Percentiles rank a stretch among this genome's conserved stretches.
Evolutionary conservation across 2,329 filamentous ascomycete species (phyloP).

Genomic region (Cercospora berteroae): DNA sequence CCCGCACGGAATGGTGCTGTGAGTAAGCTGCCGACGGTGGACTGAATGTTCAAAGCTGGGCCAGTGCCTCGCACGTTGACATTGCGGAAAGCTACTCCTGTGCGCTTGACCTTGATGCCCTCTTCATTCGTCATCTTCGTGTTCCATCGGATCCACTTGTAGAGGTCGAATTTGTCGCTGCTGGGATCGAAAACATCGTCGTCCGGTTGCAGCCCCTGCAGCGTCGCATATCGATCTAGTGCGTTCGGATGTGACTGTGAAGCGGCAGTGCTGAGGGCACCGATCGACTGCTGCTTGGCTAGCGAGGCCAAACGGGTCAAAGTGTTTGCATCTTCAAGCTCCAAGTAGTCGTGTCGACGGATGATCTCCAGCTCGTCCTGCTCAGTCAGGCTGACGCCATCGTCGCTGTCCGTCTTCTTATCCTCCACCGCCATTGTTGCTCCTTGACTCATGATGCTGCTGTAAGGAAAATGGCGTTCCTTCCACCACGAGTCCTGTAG

Average conservation of each 20-base stretch:
- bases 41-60: slow-evolving; percentile 65
- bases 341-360: background rate
- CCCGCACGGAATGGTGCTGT: slow-evolving; percentile 47
- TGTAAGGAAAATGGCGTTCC: background rate
- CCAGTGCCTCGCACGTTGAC: slow-evolving; percentile 62
- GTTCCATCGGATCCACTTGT: slow-evolving; percentile 9
- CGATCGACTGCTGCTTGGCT: background rate
- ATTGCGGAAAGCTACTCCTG: slow-evolving; percentile 62
- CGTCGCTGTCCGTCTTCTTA: background rate
- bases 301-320: slow-evolving; percentile 5
- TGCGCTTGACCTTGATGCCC: slow-evolving; percentile 7
- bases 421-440: background rate
- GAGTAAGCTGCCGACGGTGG: slow-evolving; percentile 57
- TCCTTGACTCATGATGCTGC: background rate
- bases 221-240: slow-evolving; percentile 6
- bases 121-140: slow-evolving; percentile 1
- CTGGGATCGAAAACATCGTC: slow-evolving; percentile 7
- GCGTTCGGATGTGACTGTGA: background rate
- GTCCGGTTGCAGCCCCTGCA: background rate
- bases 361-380: background rate
- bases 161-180: slow-evolving; percentile 11
- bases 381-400: background rate
- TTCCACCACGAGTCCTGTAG: background rate
- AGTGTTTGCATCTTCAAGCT: slow-evolving; percentile 2
- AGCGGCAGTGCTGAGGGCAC: background rate